These are phyloP conservation scores for Mortierella alpina DNA, from an alignment of 192 early-diverging fungal genomes.

Conservation along the genomic window DNA sequence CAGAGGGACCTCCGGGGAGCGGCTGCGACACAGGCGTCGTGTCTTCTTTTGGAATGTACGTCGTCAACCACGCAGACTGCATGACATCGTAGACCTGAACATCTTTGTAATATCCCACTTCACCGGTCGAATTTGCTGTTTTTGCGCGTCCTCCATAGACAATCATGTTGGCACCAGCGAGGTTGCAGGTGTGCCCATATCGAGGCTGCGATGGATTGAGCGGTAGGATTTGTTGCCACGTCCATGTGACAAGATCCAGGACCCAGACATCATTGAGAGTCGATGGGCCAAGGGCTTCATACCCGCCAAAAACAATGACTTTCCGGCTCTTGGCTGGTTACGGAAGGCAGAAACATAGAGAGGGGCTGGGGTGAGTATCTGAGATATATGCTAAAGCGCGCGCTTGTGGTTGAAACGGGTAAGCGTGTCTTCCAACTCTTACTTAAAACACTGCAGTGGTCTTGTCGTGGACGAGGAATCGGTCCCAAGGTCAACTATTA, in stretches of 20 bases:
- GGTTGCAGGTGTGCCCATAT: slow-evolving; percentile 36
- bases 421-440: background rate
- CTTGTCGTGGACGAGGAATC: slow-evolving; percentile 19
- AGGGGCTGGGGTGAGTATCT: background rate
- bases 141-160: slow-evolving; percentile 22
- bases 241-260: slow-evolving; percentile 36
- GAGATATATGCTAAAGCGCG: background rate
- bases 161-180: slow-evolving; percentile 48
- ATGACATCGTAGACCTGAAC: slow-evolving; percentile 40
- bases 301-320: slow-evolving; percentile 40
- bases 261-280: slow-evolving; percentile 34
- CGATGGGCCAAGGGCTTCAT: slow-evolving; percentile 14
- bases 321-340: slow-evolving; percentile 29
- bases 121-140: background rate
- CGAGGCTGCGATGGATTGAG: slow-evolving; percentile 1
- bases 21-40: slow-evolving; percentile 22
- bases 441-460: slow-evolving; percentile 51
- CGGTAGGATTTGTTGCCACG: slow-evolving; percentile 29
- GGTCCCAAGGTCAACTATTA: slow-evolving; percentile 24
- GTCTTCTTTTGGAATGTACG: slow-evolving; percentile 23
- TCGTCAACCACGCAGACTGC: slow-evolving; percentile 13
- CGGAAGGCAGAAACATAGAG: slow-evolving; percentile 1
- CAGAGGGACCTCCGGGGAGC: slow-evolving; percentile 1
- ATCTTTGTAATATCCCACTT: slow-evolving; percentile 27
- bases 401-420: background rate